Evolutionary conservation across 2,329 filamentous ascomycete species (phyloP), one percentile per base, ranked within the genome.

Genomic region (Talaromyces verruculosus): DNA sequence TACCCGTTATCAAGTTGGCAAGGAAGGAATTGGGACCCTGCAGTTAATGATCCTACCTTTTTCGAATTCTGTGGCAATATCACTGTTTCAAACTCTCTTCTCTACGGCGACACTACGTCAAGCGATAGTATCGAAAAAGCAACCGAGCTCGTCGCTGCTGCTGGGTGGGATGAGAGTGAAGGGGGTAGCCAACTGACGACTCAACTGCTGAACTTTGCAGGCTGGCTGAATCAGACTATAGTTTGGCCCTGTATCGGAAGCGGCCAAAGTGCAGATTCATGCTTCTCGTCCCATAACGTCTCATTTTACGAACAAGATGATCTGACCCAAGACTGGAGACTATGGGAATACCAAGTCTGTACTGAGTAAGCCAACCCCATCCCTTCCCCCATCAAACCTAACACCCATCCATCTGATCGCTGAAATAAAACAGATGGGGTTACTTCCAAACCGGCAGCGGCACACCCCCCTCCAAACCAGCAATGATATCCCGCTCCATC

Each of bases 361-460:
- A 82, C 80, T 0, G 77, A 84, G 71, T 73, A 64, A 68, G 71
- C 68, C 22, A 43, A 4, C 22, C 11, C 22, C n/a, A 3, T 10
- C 22, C 8, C 30, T 17, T 2, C 17, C n/a, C 1, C 30, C 0
- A 30, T 15, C 13, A 17, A 51, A 8, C 25, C 25, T 4, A 8
- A 45, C 5, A 19, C 47, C 28, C 49, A 25, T 25, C 3, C 25
- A 25, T 25, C 25, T 11, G 15, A 10, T 30, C 47, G 15, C 17
- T 53, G 0, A 55, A 55, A 35, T 39, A 1, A 22, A 19, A 33
- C 15, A 85, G 87, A 83, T 95, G 91, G 91, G 92, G 91, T 10
- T 95, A 87, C 77, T 86, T 93, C 60, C 85, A 89, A 69, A 92
- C 90, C 0, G 91, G 92, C 58, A 88, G 87, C 4, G 86, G 88